Percentiles rank a stretch among this genome's conserved stretches.
Evolutionary conservation across 73 alveolate genomes (phyloP).

Genomic region (Stentor coeruleus): DNA sequence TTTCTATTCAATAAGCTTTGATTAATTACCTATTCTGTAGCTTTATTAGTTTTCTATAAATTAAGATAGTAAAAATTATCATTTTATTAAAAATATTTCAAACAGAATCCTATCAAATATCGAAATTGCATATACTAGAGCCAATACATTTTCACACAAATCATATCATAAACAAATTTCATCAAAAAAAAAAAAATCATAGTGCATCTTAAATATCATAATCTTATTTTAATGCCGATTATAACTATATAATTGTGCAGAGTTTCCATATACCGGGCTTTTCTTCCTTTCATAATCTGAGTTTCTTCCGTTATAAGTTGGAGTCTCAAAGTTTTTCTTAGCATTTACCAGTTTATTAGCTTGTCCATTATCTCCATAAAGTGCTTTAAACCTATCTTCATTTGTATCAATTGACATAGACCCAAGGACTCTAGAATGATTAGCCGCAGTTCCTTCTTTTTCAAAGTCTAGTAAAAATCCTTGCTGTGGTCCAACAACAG

Average conservation of each 20-base stretch:
- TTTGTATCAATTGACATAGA: background rate
- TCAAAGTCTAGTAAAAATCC: constrained; percentile 40
- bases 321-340: constrained; percentile 14
- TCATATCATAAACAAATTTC: too few species aligned
- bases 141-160: too few species aligned
- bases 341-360: background rate
- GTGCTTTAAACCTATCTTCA: constrained; percentile 21
- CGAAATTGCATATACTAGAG: too few species aligned
- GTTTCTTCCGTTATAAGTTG: background rate
- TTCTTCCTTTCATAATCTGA: background rate
- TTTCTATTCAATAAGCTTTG: too few species aligned
- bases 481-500: constrained; percentile 61
- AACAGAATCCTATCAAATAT: too few species aligned
- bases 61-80: too few species aligned
- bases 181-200: too few species aligned
- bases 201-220: too few species aligned
- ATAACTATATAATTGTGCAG: background rate
- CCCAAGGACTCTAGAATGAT: background rate
- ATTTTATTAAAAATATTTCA: too few species aligned
- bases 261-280: background rate
- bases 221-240: too few species aligned
- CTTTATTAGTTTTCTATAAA: too few species aligned
- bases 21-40: too few species aligned
- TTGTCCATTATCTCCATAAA: constrained; percentile 28
- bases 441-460: background rate